Evolutionary conservation across 257 asterid genomes (phyloP), one percentile per base, ranked within the genome.

Genomic region (Forsythia suspensa): DNA sequence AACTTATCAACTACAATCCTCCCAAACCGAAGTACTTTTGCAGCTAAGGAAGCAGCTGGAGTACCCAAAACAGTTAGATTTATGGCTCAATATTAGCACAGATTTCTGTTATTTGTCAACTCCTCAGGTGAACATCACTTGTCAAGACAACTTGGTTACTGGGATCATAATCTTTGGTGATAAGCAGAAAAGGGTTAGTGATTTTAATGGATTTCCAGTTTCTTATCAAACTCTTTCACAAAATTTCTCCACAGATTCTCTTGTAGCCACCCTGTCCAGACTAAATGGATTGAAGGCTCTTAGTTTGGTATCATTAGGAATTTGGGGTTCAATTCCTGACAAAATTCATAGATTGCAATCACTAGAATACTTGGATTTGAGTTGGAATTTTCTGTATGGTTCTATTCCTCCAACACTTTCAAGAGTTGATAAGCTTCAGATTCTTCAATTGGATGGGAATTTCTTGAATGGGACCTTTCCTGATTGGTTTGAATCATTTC

Each of bases 41-140:
- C 97, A 91, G 88, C 72, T 91, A 15, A 82, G 90, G 39, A 90
- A 85, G 86, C 93, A 90, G 12, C 80, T 91, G 34, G 97, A 91
- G 86, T 87, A 88, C 81, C 97, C 97, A 72, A 86, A 71, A 36
- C 90, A 82, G 40, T 46, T 91, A 8, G 93, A 90, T 51, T 20
- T 74, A 55, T 88, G 88, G 93, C 65, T 68, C 4, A 78, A 74
- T 36, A 72, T 72, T 8, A 70, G 80, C 48, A 16, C 75, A 29
- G 91, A 91, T 67, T 86, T 87, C 72, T 90, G 95, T 43, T 82
- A 75, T 71, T 55, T 80, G 36, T 81, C 95, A 75, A 82, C 97
- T 13, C 66, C 90, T 12, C 88, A 82, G 70, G 89, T 86, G 77
- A 88, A 85, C 80, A 76, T 90, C 70, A 80, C 92, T 5, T 90